These are phyloP conservation scores for Carex pumila DNA, from an alignment of 176 grass and related monocot genomes.

Conservation along the genomic window DNA sequence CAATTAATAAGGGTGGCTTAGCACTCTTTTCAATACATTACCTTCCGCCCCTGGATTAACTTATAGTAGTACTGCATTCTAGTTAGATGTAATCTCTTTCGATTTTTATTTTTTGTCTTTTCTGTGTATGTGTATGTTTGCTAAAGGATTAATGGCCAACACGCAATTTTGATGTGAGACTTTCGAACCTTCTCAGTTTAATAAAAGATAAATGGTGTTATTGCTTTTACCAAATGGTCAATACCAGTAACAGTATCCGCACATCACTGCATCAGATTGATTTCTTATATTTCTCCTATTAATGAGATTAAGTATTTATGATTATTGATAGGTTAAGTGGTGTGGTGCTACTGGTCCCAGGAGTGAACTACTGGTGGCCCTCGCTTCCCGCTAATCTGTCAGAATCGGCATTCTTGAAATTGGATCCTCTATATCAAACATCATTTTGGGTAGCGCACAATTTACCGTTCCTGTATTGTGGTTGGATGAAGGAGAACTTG, in stretches of 20 bases:
- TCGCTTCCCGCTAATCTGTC: slow-evolving; percentile 33
- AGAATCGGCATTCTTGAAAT: slow-evolving; percentile 21
- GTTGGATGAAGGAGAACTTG: slow-evolving; percentile 49
- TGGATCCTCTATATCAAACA: slow-evolving; percentile 19
- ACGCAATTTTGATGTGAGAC: neutral
- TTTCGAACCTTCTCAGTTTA: neutral
- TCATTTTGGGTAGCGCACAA: slow-evolving; percentile 52
- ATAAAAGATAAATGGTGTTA: neutral
- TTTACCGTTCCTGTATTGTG: slow-evolving; percentile 38
- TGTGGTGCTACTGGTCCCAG: slow-evolving; percentile 37
- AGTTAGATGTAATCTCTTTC: neutral
- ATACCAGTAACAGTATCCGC: neutral
- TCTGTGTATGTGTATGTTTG: neutral
- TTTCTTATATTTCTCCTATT: neutral
- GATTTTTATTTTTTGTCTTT: neutral
- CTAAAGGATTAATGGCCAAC: neutral
- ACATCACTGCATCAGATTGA: neutral
- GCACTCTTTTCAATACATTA: too few species aligned
- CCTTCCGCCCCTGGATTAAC: too few species aligned
- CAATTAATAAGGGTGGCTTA: too few species aligned
- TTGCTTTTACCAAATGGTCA: neutral
- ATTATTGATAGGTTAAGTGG: neutral
- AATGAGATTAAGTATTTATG: neutral
- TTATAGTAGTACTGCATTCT: too few species aligned
- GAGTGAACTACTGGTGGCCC: slow-evolving; percentile 73